Percentiles rank a stretch among this genome's conserved stretches.
Evolutionary conservation across 1,139 yeast genomes (phyloP).

Genomic region (Fermentozyma sake): DNA sequence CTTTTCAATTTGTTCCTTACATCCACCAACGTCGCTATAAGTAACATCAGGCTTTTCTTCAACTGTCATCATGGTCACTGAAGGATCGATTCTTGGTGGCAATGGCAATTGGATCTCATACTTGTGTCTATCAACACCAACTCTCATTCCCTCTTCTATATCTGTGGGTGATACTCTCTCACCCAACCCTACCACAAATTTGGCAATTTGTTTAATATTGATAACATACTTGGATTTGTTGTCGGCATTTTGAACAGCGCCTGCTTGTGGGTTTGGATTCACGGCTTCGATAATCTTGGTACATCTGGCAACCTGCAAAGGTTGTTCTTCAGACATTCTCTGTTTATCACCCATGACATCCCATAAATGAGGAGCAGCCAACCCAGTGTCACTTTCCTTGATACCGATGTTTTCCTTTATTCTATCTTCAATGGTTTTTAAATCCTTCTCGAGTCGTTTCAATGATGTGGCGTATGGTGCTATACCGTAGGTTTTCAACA

Average conservation of each 20-base stretch:
- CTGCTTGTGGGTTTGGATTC: conserved; percentile 32
- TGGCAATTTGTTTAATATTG: conserved; percentile 96
- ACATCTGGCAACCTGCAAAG: conserved; percentile 96
- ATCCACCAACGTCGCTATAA: conserved; percentile 92
- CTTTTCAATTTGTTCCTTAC: conserved; percentile 96
- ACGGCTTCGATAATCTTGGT: conserved; percentile 83
- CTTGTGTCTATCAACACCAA: conserved; percentile 96
- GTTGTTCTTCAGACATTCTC: conserved; percentile 89
- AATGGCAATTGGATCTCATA: conserved; percentile 95
- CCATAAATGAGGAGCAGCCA: conserved; percentile 95
- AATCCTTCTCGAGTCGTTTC: conserved; percentile 79
- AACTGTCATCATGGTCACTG: conserved; percentile 99
- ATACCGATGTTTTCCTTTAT: conserved; percentile 93
- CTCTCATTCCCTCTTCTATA: conserved; percentile 99
- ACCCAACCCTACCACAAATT: conserved; percentile 93
- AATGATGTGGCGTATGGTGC: conserved; percentile 89
- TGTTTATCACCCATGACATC: conserved; percentile 96
- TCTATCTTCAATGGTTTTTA: conserved; percentile 74
- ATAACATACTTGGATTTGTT: conserved; percentile 90
- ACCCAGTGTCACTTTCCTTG: conserved; percentile 92
- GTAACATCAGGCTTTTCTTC: conserved; percentile 96
- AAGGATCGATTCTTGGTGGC: conserved; percentile 96
- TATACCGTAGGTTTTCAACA: conserved; percentile 91
- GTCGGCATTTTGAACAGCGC: conserved; percentile 56
- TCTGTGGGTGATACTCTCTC: conserved; percentile 97